Evolutionary conservation across 164 flowering plant species (phyloP), one percentile per base, ranked within the genome.

Genomic region (Paratinospora sagittata): DNA sequence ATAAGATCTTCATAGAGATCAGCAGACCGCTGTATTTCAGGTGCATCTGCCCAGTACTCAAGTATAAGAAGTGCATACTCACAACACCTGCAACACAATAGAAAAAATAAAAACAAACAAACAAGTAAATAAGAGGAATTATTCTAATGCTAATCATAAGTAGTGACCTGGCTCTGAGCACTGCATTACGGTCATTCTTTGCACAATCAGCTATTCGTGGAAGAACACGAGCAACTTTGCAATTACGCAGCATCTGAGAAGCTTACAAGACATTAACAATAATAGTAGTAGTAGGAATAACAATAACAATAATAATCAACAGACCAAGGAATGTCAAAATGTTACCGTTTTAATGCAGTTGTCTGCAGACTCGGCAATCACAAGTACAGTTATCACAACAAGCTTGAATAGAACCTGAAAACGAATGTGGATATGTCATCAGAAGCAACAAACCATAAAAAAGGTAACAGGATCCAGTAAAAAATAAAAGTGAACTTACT

Each of bases 11-110:
- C 99, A 85, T 93, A 96, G 3, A 90, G 84, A 79, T 96, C 98
- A 43, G 98, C 99, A 26, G 98, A 83, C 63, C 97, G 85, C 67
- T 93, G 99, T 78, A 96, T 91, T 83, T 96, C 99, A 72, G 98
- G 97, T 66, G 94, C 98, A 85, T 96, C 98, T 77, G 99, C 84
- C 99, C 99, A 96, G 73, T 89, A 80, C 77, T 96, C 99, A n/a
- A 96, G 82, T 34, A 91, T 83, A 72, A 96, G 78, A 72, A 96
- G 87, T n/a, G 97, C 91, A 82, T 96, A 93, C 34, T 96, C 99
- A 81, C 98, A 93, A 71, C 99, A 96, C 80, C 99, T 96, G 88
- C 72, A 75, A 76, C 24, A 67, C 30, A 71, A 19, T 6, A 19
- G 71, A 24, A 72, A n/a, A 68, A 39, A 37, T 8, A 33, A 33